These are phyloP conservation scores for Fusarium brevicatenulatum DNA, from an alignment of 2,329 filamentous ascomycete genomes.

Conservation along the genomic window DNA sequence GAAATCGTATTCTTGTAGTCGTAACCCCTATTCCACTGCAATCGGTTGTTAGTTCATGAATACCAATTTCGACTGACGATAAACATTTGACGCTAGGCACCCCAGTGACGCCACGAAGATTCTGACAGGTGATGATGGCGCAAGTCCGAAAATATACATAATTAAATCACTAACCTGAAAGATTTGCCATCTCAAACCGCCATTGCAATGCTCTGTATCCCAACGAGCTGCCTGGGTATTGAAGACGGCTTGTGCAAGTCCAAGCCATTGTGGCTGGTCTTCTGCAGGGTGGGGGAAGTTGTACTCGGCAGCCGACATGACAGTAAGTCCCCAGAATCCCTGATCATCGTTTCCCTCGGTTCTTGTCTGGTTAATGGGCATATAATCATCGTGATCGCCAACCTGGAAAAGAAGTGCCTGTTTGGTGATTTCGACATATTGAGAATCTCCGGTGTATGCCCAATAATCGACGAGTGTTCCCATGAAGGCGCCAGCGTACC, in stretches of 20 bases:
- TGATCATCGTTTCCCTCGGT: constrained; percentile 80
- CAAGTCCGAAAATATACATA: neutral
- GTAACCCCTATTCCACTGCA: constrained; percentile 78
- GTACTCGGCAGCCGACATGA: constrained; percentile 76
- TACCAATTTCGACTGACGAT: neutral
- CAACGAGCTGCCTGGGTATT: constrained; percentile 80
- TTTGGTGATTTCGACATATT: constrained; percentile 74
- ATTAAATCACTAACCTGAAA: constrained; percentile 58
- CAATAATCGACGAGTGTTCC: constrained; percentile 82
- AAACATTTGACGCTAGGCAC: neutral
- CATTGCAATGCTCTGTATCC: constrained; percentile 75
- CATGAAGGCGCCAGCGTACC: constrained; percentile 80
- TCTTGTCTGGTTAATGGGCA: constrained; percentile 77
- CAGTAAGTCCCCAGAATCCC: constrained; percentile 77
- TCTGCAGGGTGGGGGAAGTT: constrained; percentile 70
- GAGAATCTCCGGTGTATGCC: constrained; percentile 80
- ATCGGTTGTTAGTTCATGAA: constrained; percentile 5
- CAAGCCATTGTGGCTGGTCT: constrained; percentile 72
- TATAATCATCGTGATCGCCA: constrained; percentile 78
- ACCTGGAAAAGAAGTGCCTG: constrained; percentile 80
- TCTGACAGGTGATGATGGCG: neutral
- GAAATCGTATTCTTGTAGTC: constrained; percentile 78
- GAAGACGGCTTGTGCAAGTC: constrained; percentile 82
- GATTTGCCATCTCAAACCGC: constrained; percentile 86
- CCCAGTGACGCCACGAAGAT: neutral